A percentile compares a stretch with the other conserved stretches of the same genome.
phyloP scores from a whole-genome alignment of 257 asterid species.

The Verbena officinalis region DNA sequence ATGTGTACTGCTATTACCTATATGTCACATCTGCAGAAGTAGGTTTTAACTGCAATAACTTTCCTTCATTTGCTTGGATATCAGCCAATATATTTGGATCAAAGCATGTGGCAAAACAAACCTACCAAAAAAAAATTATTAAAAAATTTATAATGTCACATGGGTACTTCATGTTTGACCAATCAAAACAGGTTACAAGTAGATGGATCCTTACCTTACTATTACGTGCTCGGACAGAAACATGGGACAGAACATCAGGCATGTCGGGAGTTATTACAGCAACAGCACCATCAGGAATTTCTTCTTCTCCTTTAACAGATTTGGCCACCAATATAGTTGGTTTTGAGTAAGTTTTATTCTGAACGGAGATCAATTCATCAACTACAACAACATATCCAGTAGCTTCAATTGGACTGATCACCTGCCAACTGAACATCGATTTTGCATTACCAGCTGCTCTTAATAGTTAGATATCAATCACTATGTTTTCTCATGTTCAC shows the following conservation, averaged over 20 bases:
- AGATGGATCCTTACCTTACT: no score
- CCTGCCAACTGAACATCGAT: conserved; percentile 85
- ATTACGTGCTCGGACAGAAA: conserved; percentile 98
- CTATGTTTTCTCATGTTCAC: neutral
- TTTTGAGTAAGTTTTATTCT: conserved; percentile 70
- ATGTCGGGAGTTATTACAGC: conserved; percentile 97
- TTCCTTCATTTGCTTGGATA: conserved; percentile 74
- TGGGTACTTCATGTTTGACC: conserved; percentile 11
- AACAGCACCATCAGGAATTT: conserved; percentile 95
- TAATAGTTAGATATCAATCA: conserved; percentile 22
- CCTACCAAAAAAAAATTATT: conserved; percentile 48
- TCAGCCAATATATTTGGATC: conserved; percentile 67
- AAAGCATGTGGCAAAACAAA: conserved; percentile 97
- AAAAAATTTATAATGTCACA: neutral
- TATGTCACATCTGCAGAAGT: conserved; percentile 82
- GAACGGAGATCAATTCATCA: conserved; percentile 88
- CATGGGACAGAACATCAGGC: conserved; percentile 99
- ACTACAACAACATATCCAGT: conserved; percentile 91
- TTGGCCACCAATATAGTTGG: conserved; percentile 93
- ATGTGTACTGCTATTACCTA: conserved; percentile 48
- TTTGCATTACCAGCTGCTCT: conserved; percentile 25
- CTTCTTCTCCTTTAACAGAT: conserved; percentile 96
- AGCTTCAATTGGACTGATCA: conserved; percentile 97
- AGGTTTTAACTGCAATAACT: conserved; percentile 73
- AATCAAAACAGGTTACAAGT: no score